Percentiles rank a stretch among this genome's conserved stretches.
Evolutionary conservation across 2,329 filamentous ascomycete species (phyloP).

Genomic region (Phaeosphaeria sp.): DNA sequence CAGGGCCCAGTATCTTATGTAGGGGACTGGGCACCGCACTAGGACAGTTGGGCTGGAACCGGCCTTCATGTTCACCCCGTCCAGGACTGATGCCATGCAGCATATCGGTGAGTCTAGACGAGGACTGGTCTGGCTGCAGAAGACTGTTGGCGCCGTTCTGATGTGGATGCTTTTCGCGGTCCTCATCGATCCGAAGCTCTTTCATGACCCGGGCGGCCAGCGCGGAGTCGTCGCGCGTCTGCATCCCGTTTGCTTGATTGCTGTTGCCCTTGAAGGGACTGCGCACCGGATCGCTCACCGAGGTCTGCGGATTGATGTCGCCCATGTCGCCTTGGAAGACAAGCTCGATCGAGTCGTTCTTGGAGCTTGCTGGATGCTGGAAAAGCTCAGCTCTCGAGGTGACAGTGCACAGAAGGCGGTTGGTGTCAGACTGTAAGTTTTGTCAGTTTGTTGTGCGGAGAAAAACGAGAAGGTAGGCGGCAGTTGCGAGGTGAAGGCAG

Average conservation of each 20-base stretch:
- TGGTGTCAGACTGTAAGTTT: slow-evolving; percentile 28
- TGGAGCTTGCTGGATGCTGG: slow-evolving; percentile 16
- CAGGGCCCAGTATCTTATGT: slow-evolving; percentile 18
- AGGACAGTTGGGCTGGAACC: slow-evolving; percentile 27
- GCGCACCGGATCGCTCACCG: slow-evolving; percentile 12
- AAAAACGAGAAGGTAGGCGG: background rate
- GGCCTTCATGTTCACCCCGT: slow-evolving; percentile 17
- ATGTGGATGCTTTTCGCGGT: background rate
- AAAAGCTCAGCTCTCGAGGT: slow-evolving; percentile 13
- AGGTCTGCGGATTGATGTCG: slow-evolving; percentile 27
- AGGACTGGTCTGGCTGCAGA: slow-evolving; percentile 28
- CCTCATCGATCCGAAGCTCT: slow-evolving; percentile 23
- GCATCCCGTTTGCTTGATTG: slow-evolving; percentile 3
- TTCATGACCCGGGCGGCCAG: slow-evolving; percentile 25
- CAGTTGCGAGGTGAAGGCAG: slow-evolving; percentile 3
- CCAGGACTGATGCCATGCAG: slow-evolving; percentile 27
- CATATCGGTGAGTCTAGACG: slow-evolving; percentile 38
- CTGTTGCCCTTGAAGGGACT: background rate
- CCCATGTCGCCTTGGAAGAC: slow-evolving; percentile 31
- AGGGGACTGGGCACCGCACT: slow-evolving; percentile 45
- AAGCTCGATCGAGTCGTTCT: slow-evolving; percentile 30
- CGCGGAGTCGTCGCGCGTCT: slow-evolving; percentile 10
- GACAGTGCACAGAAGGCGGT: slow-evolving; percentile 29
- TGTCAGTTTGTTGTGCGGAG: slow-evolving; percentile 11
- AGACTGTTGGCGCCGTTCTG: slow-evolving; percentile 3